A percentile compares a stretch with the other conserved stretches of the same genome.
Conservation (phyloP, 495 filamentous ascomycete species). For the Oidiodendron maius region DNA sequence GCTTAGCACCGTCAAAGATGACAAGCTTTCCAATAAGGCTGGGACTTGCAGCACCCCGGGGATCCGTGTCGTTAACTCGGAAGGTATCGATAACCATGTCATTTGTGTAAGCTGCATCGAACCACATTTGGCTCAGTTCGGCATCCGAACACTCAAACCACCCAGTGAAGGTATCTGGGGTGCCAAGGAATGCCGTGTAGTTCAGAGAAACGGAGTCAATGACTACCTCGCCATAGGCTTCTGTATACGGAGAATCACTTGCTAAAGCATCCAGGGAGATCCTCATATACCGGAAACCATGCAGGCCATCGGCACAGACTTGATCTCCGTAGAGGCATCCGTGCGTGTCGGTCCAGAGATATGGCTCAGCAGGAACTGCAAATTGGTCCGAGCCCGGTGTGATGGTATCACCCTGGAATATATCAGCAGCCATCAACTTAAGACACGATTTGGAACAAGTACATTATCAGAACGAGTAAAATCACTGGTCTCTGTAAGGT, state of each 20-base stretch:
- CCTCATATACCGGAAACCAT: conserved; percentile 42
- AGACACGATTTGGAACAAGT: not conserved
- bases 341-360: conserved; percentile 33
- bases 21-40: conserved; percentile 35
- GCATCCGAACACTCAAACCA: conserved; percentile 42
- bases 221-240: conserved; percentile 28
- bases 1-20: conserved; percentile 40
- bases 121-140: conserved; percentile 42
- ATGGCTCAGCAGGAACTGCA: conserved; percentile 30
- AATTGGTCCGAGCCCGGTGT: conserved; percentile 35
- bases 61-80: conserved; percentile 30
- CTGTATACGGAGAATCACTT: conserved; percentile 34
- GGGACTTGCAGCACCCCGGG: conserved; percentile 29
- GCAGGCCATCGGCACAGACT: conserved; percentile 42
- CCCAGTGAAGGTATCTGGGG: conserved; percentile 36
- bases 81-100: conserved; percentile 37
- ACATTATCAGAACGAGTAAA: conserved; percentile 39
- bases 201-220: conserved; percentile 32
- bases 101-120: conserved; percentile 38
- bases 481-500: conserved; percentile 34
- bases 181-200: conserved; percentile 36
- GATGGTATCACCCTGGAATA: conserved; percentile 23
- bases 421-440: not conserved
- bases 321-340: conserved; percentile 30
- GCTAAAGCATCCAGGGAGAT: conserved; percentile 35